Conservation (phyloP, 1,284 basidiomycete genomes). For the Moesziomyces aphidis region DNA sequence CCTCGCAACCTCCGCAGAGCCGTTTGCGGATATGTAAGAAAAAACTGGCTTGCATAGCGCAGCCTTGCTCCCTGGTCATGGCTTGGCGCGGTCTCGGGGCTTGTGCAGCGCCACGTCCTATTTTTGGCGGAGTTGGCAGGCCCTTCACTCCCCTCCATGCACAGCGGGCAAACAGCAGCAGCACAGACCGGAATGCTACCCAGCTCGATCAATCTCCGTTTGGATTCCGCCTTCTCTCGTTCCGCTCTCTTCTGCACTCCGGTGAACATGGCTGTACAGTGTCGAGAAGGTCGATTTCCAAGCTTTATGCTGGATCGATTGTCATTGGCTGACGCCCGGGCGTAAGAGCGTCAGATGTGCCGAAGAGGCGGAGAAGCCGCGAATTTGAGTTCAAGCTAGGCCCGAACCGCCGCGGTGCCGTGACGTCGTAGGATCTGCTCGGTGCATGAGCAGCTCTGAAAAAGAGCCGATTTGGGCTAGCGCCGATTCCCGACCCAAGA, state of each 20-base stretch:
- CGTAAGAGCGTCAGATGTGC: not conserved
- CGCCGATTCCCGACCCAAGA: no score
- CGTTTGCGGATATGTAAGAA: not conserved
- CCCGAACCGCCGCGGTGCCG: not conserved
- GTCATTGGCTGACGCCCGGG: no score
- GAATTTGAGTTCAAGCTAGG: not conserved
- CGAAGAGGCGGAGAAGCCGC: not conserved
- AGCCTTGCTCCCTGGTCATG: not conserved
- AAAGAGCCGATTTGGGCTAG: no score
- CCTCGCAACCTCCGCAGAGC: not conserved
- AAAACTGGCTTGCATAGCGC: not conserved
- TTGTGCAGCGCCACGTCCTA: not conserved
- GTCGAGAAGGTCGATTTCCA: no score
- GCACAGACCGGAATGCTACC: not conserved
- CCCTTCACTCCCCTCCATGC: not conserved
- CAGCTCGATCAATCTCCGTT: not conserved
- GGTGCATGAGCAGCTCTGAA: conserved; percentile 13
- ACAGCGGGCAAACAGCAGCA: not conserved
- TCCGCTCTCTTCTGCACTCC: no score
- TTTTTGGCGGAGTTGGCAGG: not conserved
- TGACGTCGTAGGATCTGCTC: conserved; percentile 41
- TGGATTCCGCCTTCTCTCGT: not conserved
- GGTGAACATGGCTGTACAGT: no score
- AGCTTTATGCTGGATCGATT: no score
- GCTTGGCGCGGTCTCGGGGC: not conserved